A percentile compares a stretch with the other conserved stretches of the same genome.
Conservation (phyloP, 2,329 filamentous ascomycete genomes). For the Cercospora zeina region DNA sequence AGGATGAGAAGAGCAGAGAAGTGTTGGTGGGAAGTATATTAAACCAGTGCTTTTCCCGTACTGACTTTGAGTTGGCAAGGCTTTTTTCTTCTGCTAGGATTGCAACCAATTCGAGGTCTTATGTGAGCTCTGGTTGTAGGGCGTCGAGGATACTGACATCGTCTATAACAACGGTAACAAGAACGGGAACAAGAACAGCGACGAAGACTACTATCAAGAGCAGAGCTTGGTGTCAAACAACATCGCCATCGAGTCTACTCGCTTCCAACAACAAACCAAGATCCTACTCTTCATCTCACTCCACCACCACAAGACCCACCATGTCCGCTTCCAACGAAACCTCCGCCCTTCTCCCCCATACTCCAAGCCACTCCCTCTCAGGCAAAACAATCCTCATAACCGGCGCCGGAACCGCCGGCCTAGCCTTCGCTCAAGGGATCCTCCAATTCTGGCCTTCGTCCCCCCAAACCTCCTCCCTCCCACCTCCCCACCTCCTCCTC, state of each 20-base stretch:
- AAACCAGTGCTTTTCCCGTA: no score
- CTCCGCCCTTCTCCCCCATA: background rate
- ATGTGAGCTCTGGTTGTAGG: no score
- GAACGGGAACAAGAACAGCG: background rate
- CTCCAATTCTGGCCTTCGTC: slow-evolving; percentile 14
- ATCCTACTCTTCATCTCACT: background rate
- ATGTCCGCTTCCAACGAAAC: background rate
- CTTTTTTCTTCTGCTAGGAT: no score
- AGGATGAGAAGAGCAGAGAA: no score
- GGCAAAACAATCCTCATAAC: slow-evolving; percentile 24
- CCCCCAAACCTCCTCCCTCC: background rate
- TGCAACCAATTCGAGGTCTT: no score
- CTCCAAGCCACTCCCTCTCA: slow-evolving; percentile 9
- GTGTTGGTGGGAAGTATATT: no score
- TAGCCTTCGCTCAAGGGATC: slow-evolving; percentile 21
- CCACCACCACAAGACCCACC: background rate
- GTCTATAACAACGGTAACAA: no score
- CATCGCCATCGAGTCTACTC: background rate
- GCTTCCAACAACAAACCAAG: background rate
- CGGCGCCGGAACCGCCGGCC: slow-evolving; percentile 24
- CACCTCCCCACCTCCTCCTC: slow-evolving; percentile 13
- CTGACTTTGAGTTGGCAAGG: no score
- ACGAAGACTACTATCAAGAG: background rate
- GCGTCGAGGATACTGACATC: no score
- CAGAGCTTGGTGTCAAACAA: background rate